A percentile compares a stretch with the other conserved stretches of the same genome.
These are phyloP conservation scores for Sporobolomyces pararoseus DNA, from an alignment of 768 basidiomycete genomes.

Conservation along the genomic window DNA sequence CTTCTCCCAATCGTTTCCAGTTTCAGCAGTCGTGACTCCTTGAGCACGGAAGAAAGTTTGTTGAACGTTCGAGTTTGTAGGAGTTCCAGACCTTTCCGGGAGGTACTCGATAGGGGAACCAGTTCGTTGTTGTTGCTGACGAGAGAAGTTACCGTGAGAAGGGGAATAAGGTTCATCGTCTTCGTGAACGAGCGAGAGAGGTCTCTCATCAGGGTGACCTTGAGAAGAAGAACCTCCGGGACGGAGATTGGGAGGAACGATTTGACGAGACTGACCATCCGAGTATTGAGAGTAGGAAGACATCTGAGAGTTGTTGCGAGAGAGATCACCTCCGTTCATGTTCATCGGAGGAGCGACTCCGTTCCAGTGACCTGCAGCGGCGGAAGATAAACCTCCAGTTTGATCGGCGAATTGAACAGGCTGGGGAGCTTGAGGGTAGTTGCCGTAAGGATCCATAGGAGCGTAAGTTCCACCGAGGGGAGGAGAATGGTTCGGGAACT, in stretches of 20 bases:
- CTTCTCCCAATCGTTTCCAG: neutral
- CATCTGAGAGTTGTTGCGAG: slow-evolving; percentile 16
- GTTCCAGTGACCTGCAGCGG: slow-evolving; percentile 9
- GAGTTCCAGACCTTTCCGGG: slow-evolving; percentile 35
- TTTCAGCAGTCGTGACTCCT: slow-evolving; percentile 5
- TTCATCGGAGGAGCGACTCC: neutral
- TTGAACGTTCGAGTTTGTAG: slow-evolving; percentile 43
- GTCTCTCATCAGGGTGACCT: slow-evolving; percentile 6
- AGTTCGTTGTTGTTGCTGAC: slow-evolving; percentile 7
- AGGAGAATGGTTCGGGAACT: neutral
- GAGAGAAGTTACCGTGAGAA: neutral
- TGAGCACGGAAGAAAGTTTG: slow-evolving; percentile 39
- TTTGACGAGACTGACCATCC: neutral
- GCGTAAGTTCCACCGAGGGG: slow-evolving; percentile 9
- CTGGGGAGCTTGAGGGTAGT: slow-evolving; percentile 5
- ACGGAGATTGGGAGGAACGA: slow-evolving; percentile 11
- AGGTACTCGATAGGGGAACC: neutral
- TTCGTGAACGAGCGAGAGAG: slow-evolving; percentile 15
- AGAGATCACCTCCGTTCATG: neutral
- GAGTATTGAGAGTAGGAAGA: slow-evolving; percentile 33
- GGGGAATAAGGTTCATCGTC: slow-evolving; percentile 10
- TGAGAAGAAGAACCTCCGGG: neutral
- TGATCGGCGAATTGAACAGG: slow-evolving; percentile 8
- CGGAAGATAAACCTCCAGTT: slow-evolving; percentile 6
- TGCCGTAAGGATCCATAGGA: slow-evolving; percentile 17